Evolutionary conservation across 2,329 filamentous ascomycete genomes (phyloP), one percentile per base, ranked within the genome.

Genomic region (Plectosphaerella cucumerina): DNA sequence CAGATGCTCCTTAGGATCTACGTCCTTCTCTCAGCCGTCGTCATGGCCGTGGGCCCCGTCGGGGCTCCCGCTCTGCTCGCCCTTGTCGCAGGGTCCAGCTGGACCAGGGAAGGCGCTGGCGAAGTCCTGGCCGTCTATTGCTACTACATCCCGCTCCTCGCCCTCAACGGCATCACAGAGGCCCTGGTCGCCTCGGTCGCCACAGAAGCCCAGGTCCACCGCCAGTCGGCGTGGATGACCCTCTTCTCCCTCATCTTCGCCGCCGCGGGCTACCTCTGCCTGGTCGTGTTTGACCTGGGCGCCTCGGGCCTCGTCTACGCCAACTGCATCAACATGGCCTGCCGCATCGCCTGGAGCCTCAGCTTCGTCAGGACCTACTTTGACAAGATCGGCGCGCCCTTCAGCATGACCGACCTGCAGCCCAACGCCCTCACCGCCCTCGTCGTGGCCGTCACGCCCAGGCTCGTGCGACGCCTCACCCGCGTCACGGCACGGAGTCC

Each of bases 151-250:
- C 94, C 94, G 0, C 84, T 97, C 22, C 79, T 97, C 4, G 94
- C 93, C 3, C 73, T 96, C 60, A 99, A 99, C 63, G 94, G 94
- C 48, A 82, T 97, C 20, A 84, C 87, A 2, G 94, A 99, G 70
- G 90, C 91, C 0, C 97, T 99, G 60, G 92, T 97, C 15, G 86
- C 92, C 1, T 90, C 90, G 2, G 89, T 95, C 1, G 92, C 93
- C 1, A 86, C 81, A 0, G 80, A 90, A 56, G 69, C 77, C 4
- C 80, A 97, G 58, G 81, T 99, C 3, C 84, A 90, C 56, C 69
- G 65, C 4, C 94, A 99, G 66, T 90, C 88, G 1, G 65, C 83
- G 5, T 94, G 86, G 84, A 97, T 99, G 93, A 80, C 81, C 4
- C 77, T 71, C 2, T 97, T 96, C 65, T 96, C 90, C 3, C 72